phyloP scores from a whole-genome alignment of 108 stramenopile genomes.

The Schizochytrium sp. region DNA sequence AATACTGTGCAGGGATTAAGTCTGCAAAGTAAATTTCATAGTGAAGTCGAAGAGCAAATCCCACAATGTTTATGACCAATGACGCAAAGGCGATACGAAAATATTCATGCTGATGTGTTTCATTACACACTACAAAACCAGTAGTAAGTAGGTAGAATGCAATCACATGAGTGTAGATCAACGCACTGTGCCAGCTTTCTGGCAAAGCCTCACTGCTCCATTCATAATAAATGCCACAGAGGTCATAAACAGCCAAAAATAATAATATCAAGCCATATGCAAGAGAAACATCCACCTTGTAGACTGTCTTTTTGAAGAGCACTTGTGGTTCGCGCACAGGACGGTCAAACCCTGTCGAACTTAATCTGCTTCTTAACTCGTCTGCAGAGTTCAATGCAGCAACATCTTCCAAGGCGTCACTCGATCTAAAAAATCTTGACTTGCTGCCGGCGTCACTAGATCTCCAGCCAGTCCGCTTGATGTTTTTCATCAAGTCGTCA shows the following conservation, averaged over 20 bases:
- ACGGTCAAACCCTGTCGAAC: not conserved
- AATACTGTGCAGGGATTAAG: conserved; percentile 40
- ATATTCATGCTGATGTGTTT: conserved; percentile 30
- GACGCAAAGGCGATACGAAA: not conserved
- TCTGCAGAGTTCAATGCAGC: not conserved
- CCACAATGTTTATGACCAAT: conserved; percentile 6
- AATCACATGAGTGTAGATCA: conserved; percentile 19
- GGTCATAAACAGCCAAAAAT: not conserved
- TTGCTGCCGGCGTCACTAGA: not conserved
- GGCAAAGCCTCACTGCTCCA: conserved; percentile 34
- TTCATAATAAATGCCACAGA: not conserved
- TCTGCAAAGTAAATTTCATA: conserved; percentile 29
- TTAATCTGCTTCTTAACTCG: not conserved
- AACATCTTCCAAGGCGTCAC: conserved; percentile 4
- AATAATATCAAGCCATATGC: not conserved
- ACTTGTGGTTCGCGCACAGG: conserved; percentile 12
- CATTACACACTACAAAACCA: conserved; percentile 21
- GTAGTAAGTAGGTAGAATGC: conserved; percentile 24
- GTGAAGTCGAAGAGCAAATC: not conserved
- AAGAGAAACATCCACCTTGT: conserved; percentile 29
- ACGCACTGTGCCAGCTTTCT: conserved; percentile 1
- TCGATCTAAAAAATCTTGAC: not conserved
- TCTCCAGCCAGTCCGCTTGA: not conserved
- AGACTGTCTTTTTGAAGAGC: conserved; percentile 57
- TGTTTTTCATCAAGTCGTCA: no score